Conservation (phyloP, 2,329 filamentous ascomycete genomes). For the Whalleya microplaca region DNA sequence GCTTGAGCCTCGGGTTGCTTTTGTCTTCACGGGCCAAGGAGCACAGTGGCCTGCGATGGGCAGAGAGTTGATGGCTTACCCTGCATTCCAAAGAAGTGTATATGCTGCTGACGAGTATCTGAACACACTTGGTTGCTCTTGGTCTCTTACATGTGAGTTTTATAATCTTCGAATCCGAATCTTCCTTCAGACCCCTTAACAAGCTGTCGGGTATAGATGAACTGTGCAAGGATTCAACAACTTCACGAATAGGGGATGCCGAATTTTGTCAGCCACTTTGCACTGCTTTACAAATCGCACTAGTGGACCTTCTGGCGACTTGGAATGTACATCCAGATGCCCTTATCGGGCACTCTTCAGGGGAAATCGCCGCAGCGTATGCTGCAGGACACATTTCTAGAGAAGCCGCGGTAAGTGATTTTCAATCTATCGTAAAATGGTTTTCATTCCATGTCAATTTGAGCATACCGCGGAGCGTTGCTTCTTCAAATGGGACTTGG, state of each 20-base stretch:
- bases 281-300: background rate
- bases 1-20: background rate
- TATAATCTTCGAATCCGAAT: background rate
- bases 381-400: constrained; percentile 1
- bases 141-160: background rate
- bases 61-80: background rate
- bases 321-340: background rate
- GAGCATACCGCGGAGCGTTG: too few species aligned
- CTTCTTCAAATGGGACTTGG: too few species aligned
- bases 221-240: background rate
- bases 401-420: background rate
- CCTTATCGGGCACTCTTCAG: constrained; percentile 12
- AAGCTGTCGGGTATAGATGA: background rate
- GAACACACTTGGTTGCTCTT: background rate
- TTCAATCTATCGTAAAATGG: background rate
- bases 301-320: background rate
- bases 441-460: background rate
- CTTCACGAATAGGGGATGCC: background rate
- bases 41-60: background rate
- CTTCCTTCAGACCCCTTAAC: background rate
- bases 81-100: background rate
- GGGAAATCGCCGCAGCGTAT: constrained; percentile 16
- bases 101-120: background rate
- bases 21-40: background rate
- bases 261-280: background rate